Evolutionary conservation across 1,284 basidiomycete species (phyloP).

Genomic region (Malassezia pachydermatis): DNA sequence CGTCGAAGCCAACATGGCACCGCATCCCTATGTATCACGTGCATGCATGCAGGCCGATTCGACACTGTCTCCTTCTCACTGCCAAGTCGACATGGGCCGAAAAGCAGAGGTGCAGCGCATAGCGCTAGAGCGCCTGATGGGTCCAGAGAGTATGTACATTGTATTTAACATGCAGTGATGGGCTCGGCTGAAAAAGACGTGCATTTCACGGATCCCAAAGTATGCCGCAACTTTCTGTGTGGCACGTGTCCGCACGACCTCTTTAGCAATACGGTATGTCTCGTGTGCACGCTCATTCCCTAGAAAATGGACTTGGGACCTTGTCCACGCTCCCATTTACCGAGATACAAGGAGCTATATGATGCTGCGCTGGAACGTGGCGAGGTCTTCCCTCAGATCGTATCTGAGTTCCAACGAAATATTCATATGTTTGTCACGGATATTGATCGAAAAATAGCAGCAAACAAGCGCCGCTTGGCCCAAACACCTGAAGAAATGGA

Average conservation of each 20-base stretch:
- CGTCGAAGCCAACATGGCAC: not conserved
- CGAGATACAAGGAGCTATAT: conserved; percentile 85
- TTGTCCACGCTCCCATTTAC: conserved; percentile 91
- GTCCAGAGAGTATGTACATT: conserved; percentile 23
- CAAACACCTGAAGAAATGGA: conserved; percentile 99
- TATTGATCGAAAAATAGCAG: conserved; percentile 87
- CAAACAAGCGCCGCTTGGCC: conserved; percentile 85
- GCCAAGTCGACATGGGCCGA: conserved; percentile 33
- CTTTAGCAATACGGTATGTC: conserved; percentile 90
- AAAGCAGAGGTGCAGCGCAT: conserved; percentile 73
- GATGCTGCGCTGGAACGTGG: conserved; percentile 64
- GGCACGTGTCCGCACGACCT: conserved; percentile 94
- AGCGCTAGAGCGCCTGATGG: conserved; percentile 62
- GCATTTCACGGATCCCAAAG: conserved; percentile 92
- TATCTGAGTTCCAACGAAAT: conserved; percentile 67
- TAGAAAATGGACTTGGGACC: conserved; percentile 99
- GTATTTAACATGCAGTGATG: conserved; percentile 29
- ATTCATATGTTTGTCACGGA: conserved; percentile 94
- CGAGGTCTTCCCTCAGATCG: conserved; percentile 41
- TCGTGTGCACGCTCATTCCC: not conserved
- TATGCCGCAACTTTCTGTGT: conserved; percentile 97
- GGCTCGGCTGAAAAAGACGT: conserved; percentile 53
- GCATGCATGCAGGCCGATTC: not conserved
- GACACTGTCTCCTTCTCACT: not conserved
- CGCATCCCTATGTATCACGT: conserved; percentile 6